phyloP scores from a whole-genome alignment of 2,329 filamentous ascomycete species.

The Trichoderma sp. region DNA sequence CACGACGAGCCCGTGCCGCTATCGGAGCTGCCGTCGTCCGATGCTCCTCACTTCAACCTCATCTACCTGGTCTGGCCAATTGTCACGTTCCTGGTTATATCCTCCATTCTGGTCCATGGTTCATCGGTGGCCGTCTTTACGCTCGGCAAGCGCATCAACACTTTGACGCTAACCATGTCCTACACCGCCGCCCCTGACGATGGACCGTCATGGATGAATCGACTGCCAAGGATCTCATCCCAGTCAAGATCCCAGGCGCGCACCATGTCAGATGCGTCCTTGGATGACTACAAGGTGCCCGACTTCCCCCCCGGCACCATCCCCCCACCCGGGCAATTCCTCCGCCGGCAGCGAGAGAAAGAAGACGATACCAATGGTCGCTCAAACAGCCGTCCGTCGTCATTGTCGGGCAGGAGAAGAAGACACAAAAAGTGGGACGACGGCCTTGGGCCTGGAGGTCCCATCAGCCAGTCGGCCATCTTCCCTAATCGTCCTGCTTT shows the following conservation, averaged over 20 bases:
- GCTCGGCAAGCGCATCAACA: conserved; percentile 97
- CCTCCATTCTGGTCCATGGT: conserved; percentile 93
- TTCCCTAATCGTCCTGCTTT: conserved; percentile 59
- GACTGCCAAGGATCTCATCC: conserved; percentile 73
- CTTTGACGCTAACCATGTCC: conserved; percentile 90
- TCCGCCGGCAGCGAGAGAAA: conserved; percentile 80
- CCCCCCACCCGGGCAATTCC: conserved; percentile 74
- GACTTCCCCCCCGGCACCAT: conserved; percentile 70
- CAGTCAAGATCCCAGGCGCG: conserved; percentile 80
- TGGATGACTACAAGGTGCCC: conserved; percentile 63
- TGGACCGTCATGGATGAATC: conserved; percentile 91
- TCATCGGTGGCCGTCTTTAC: conserved; percentile 99
- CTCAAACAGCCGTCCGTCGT: conserved; percentile 62
- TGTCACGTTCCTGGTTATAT: conserved; percentile 88
- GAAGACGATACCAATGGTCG: conserved; percentile 66
- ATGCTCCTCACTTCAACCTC: conserved; percentile 65
- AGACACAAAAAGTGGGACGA: conserved; percentile 71
- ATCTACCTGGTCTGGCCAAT: conserved; percentile 94
- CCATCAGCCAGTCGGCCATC: conserved; percentile 88
- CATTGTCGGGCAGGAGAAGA: conserved; percentile 62
- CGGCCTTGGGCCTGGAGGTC: conserved; percentile 79
- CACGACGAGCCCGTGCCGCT: conserved; percentile 75
- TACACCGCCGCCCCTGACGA: conserved; percentile 91
- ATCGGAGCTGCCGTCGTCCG: conserved; percentile 59
- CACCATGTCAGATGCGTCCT: conserved; percentile 79